Evolutionary conservation across 805 yeast species (phyloP).

Genomic region (Saccharomyces paradoxus): DNA sequence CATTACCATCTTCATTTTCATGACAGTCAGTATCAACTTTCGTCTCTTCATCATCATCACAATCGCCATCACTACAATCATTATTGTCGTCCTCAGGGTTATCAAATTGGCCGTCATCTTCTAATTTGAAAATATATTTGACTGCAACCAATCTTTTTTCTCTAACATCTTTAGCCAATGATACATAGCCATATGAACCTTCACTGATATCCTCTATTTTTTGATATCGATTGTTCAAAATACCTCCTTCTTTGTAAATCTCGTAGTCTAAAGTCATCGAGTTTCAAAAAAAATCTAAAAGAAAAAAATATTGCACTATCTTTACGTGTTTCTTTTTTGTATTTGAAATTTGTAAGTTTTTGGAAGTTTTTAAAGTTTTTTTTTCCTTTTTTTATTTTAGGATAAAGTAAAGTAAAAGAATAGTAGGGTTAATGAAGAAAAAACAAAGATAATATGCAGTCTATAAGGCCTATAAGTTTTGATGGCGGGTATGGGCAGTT

Average conservation of each 20-base stretch:
- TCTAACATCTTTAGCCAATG: constrained; percentile 65
- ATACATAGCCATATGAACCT: constrained; percentile 90
- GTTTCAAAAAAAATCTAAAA: neutral
- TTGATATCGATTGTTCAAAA: constrained; percentile 55
- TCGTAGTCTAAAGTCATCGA: constrained; percentile 31
- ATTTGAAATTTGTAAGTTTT: neutral
- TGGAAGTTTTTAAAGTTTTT: neutral
- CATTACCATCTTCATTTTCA: constrained; percentile 15
- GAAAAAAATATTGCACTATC: neutral
- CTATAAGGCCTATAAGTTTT: neutral
- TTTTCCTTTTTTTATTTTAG: neutral
- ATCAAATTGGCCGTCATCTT: constrained; percentile 20
- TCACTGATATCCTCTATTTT: constrained; percentile 72
- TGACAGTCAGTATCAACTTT: constrained; percentile 12
- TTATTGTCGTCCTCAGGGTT: constrained; percentile 25
- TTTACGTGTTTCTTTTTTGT: neutral
- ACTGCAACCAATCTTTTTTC: constrained; percentile 63
- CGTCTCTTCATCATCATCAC: constrained; percentile 12
- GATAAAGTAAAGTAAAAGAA: neutral
- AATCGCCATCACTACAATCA: constrained; percentile 13
- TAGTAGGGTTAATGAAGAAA: neutral
- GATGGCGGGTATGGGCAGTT: neutral
- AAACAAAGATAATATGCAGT: neutral
- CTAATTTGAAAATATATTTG: constrained; percentile 66
- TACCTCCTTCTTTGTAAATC: constrained; percentile 38